Percentiles rank a stretch among this genome's conserved stretches.
Evolutionary conservation across 2,329 filamentous ascomycete genomes (phyloP).

Genomic region (Nigrospora sphaerica): DNA sequence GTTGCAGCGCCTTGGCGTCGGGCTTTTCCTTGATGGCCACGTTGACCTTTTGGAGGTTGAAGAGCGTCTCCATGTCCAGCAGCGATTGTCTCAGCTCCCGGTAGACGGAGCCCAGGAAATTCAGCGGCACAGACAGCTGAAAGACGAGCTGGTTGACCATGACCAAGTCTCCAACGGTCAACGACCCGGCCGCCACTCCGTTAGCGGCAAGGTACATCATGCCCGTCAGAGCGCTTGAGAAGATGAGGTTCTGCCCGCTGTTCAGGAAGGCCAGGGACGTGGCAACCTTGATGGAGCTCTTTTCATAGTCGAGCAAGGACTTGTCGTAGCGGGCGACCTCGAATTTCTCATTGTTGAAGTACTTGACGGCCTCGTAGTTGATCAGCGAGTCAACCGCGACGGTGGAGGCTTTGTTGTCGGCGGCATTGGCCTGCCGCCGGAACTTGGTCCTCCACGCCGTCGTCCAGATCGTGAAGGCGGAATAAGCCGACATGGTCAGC

Average conservation of each 20-base stretch:
- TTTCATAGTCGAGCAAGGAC: conserved; percentile 79
- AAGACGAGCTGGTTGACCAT: conserved; percentile 99
- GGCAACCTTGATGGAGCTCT: conserved; percentile 91
- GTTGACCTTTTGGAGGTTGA: conserved; percentile 95
- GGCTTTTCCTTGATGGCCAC: conserved; percentile 74
- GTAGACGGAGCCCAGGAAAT: conserved; percentile 97
- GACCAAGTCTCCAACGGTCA: conserved; percentile 93
- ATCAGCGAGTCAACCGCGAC: conserved; percentile 95
- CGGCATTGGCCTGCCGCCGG: conserved; percentile 87
- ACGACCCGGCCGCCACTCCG: conserved; percentile 70
- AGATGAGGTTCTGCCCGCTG: conserved; percentile 93
- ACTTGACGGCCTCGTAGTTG: conserved; percentile 98
- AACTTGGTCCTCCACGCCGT: conserved; percentile 98
- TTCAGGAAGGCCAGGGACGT: conserved; percentile 92
- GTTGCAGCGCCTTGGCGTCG: conserved; percentile 63
- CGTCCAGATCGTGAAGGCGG: conserved; percentile 93
- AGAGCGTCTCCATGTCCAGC: conserved; percentile 96
- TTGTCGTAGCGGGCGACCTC: conserved; percentile 87
- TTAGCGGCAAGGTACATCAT: conserved; percentile 98
- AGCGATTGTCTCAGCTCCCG: conserved; percentile 90
- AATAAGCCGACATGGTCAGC: conserved; percentile 86
- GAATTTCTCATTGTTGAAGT: conserved; percentile 98
- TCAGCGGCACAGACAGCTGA: conserved; percentile 91
- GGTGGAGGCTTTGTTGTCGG: conserved; percentile 91
- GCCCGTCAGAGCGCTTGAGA: conserved; percentile 82